Conservation (phyloP, 352 stramenopile species). For the Phytopythium cucurbitacearum region DNA sequence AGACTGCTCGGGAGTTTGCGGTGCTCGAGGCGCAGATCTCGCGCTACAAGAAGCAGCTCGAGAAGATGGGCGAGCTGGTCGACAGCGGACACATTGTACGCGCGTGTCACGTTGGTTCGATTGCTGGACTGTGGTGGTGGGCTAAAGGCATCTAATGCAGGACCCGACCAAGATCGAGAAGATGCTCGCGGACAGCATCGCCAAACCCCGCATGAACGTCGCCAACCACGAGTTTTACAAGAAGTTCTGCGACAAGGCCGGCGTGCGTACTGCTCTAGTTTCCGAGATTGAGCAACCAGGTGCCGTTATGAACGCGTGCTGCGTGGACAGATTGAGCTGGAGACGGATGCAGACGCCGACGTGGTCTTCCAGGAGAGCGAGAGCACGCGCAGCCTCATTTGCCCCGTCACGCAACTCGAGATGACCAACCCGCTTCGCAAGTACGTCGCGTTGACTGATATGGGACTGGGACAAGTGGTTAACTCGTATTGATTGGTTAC, state of each 20-base stretch:
- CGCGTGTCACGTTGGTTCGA: background rate
- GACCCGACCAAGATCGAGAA: slow-evolving; percentile 55
- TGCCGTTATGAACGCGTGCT: background rate
- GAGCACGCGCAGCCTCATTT: slow-evolving; percentile 66
- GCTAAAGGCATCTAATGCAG: slow-evolving; percentile 7
- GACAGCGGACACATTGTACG: slow-evolving; percentile 40
- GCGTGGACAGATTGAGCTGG: slow-evolving; percentile 58
- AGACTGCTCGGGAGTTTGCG: slow-evolving; percentile 67
- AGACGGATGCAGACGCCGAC: slow-evolving; percentile 64
- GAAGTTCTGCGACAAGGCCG: slow-evolving; percentile 69
- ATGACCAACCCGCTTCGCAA: slow-evolving; percentile 77
- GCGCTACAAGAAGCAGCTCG: slow-evolving; percentile 67
- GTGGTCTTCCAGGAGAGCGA: slow-evolving; percentile 81
- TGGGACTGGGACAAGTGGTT: background rate
- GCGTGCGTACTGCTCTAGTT: slow-evolving; percentile 26
- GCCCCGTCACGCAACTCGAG: slow-evolving; percentile 77
- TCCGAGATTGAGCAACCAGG: background rate
- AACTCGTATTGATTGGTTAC: background rate
- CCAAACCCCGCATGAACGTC: slow-evolving; percentile 51
- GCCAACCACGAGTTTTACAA: slow-evolving; percentile 74
- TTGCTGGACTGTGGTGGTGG: background rate
- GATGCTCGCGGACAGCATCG: slow-evolving; percentile 45
- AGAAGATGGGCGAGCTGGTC: slow-evolving; percentile 50
- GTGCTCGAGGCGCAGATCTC: slow-evolving; percentile 55
- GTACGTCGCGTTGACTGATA: slow-evolving; percentile 17